Conservation (phyloP, 306 rosid species). For the Hylodesmum podocarpum region DNA sequence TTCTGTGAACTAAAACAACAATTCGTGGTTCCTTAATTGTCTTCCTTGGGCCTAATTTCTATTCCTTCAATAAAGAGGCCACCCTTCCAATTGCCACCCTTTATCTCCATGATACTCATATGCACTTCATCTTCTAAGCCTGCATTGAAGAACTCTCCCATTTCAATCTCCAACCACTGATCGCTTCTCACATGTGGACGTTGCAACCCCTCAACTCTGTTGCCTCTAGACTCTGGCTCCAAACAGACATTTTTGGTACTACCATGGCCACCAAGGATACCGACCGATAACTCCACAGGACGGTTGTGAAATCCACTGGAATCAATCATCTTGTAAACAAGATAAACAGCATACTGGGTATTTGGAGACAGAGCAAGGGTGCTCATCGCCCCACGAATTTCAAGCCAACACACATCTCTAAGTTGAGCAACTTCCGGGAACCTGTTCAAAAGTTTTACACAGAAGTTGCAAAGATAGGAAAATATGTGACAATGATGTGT, state of each 20-base stretch:
- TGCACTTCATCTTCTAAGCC: constrained; percentile 45
- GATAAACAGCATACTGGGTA: constrained; percentile 52
- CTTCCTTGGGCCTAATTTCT: constrained; percentile 59
- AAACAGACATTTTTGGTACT: constrained; percentile 28
- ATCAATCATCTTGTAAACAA: constrained; percentile 51
- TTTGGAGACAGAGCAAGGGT: constrained; percentile 44
- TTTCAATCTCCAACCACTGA: constrained; percentile 70
- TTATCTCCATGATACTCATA: constrained; percentile 41
- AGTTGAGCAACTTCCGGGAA: constrained; percentile 65
- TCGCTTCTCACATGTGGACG: constrained; percentile 47
- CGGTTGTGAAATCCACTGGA: constrained; percentile 31
- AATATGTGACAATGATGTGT: background rate
- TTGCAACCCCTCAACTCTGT: background rate
- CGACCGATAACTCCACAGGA: constrained; percentile 44
- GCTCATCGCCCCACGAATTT: constrained; percentile 55
- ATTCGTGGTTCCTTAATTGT: background rate
- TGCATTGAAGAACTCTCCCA: constrained; percentile 63
- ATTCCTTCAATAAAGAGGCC: constrained; percentile 72
- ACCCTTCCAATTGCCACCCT: constrained; percentile 47
- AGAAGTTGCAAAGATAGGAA: background rate
- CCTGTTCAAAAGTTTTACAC: constrained; percentile 34
- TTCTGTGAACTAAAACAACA: background rate
- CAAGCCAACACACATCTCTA: constrained; percentile 60
- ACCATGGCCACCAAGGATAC: constrained; percentile 8
- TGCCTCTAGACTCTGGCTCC: background rate